These are phyloP conservation scores for Amylostereum chailletii DNA, from an alignment of 1,284 basidiomycete species.

Conservation along the genomic window DNA sequence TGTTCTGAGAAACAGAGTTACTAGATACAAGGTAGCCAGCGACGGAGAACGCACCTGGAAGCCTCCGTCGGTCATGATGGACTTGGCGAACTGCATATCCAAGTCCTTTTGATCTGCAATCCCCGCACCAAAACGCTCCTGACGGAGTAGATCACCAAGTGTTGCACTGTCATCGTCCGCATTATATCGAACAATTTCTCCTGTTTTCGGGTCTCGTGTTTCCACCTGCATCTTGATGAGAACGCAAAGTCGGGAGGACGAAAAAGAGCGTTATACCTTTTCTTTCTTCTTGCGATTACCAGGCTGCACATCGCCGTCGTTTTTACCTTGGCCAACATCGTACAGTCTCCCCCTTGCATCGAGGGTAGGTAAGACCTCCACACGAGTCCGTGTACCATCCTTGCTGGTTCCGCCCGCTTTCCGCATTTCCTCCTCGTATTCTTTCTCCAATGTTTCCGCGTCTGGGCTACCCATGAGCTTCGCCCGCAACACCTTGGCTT, in stretches of 20 bases:
- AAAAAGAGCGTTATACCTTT: slow-evolving; percentile 39
- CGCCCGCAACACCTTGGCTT: slow-evolving; percentile 88
- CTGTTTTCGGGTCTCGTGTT: slow-evolving; percentile 82
- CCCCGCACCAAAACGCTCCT: slow-evolving; percentile 87
- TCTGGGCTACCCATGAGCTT: slow-evolving; percentile 76
- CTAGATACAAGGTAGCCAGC: background rate
- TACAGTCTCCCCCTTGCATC: slow-evolving; percentile 85
- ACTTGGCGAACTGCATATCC: slow-evolving; percentile 83
- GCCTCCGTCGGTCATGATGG: slow-evolving; percentile 81
- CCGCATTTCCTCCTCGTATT: slow-evolving; percentile 68
- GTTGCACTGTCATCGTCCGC: slow-evolving; percentile 85
- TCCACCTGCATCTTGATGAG: slow-evolving; percentile 52
- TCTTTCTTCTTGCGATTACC: slow-evolving; percentile 75
- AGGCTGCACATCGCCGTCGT: slow-evolving; percentile 36
- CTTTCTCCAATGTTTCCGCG: slow-evolving; percentile 67
- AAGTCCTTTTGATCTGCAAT: slow-evolving; percentile 85
- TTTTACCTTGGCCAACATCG: slow-evolving; percentile 75
- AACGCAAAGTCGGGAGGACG: slow-evolving; percentile 2
- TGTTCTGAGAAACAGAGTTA: slow-evolving; percentile 37
- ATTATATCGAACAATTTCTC: slow-evolving; percentile 79
- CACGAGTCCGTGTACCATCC: slow-evolving; percentile 42
- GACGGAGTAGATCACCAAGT: slow-evolving; percentile 86
- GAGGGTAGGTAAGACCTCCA: slow-evolving; percentile 86
- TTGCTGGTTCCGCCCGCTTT: slow-evolving; percentile 39
- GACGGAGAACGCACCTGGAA: slow-evolving; percentile 55